Percentiles rank a stretch among this genome's conserved stretches.
These are phyloP conservation scores for Ophiocordyceps camponoti-rufipedis DNA, from an alignment of 2,329 filamentous ascomycete genomes.

Conservation along the genomic window DNA sequence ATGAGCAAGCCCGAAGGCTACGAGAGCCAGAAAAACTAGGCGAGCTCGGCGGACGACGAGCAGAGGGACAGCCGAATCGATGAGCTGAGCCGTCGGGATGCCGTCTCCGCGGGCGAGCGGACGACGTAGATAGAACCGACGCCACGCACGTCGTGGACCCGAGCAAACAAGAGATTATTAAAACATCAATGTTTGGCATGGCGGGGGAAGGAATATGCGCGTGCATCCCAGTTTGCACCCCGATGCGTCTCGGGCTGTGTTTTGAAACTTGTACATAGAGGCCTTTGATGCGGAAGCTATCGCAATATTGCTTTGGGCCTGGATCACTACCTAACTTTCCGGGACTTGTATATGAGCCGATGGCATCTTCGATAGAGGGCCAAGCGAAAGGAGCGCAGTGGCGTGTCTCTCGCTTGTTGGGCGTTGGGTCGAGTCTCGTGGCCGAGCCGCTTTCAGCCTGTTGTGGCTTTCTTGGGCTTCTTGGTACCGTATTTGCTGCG, in stretches of 20 bases:
- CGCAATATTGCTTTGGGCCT: background rate
- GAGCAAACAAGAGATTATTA: conserved; percentile 1
- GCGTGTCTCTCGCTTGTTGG: background rate
- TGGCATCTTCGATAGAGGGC: background rate
- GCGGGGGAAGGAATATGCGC: conserved; percentile 6
- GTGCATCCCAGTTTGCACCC: conserved; percentile 5
- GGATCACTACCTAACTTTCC: background rate
- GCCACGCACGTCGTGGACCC: background rate
- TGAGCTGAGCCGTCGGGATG: background rate
- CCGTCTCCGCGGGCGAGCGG: background rate
- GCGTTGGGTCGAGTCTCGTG: background rate
- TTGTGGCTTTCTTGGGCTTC: conserved; percentile 75
- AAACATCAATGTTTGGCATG: conserved; percentile 5
- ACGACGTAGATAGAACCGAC: background rate
- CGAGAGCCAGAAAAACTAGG: conserved; percentile 46
- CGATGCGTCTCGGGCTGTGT: conserved; percentile 10
- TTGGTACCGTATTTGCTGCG: conserved; percentile 97
- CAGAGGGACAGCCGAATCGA: background rate
- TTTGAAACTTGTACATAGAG: conserved; percentile 9
- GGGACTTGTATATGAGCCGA: conserved; percentile 1
- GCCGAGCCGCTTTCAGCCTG: conserved; percentile 16
- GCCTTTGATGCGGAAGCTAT: background rate
- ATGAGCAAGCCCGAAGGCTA: conserved; percentile 73
- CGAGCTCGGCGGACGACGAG: background rate
- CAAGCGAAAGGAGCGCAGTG: background rate